phyloP scores from a whole-genome alignment of 2,329 filamentous ascomycete genomes.

The Tolypocladium tundrense region DNA sequence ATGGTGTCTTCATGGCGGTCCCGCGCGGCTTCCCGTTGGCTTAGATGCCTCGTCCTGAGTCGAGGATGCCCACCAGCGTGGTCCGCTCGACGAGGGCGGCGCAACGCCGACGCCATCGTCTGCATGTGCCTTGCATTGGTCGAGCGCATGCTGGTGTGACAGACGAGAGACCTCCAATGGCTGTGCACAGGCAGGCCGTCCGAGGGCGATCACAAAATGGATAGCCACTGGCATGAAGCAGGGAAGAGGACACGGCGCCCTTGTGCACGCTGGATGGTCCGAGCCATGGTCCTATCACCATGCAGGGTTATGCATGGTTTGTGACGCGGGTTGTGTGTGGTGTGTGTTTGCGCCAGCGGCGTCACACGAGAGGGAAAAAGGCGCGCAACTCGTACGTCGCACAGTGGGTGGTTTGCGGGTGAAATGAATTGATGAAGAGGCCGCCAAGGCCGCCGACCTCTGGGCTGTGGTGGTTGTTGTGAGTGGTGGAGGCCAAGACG shows the following conservation, averaged over 20 bases:
- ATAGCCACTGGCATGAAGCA: neutral
- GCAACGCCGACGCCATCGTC: conserved; percentile 3
- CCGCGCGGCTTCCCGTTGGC: neutral
- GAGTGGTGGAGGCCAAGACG: conserved; percentile 1
- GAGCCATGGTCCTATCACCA: conserved; percentile 17
- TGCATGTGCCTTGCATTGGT: conserved; percentile 11
- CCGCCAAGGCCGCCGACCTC: conserved; percentile 2
- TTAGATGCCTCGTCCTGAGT: neutral
- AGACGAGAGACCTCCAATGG: conserved; percentile 3
- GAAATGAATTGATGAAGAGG: neutral
- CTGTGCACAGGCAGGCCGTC: conserved; percentile 6
- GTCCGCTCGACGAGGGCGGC: neutral
- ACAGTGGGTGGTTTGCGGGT: neutral
- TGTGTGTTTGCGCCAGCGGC: conserved; percentile 7
- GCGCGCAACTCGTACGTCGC: conserved; percentile 1
- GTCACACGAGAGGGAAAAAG: neutral
- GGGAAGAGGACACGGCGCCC: conserved; percentile 6
- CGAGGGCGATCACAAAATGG: neutral
- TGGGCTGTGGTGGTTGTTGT: neutral
- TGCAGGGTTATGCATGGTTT: conserved; percentile 23
- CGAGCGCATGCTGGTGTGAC: conserved; percentile 6
- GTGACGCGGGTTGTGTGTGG: conserved; percentile 23
- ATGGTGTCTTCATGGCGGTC: neutral
- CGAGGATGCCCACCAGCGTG: neutral
- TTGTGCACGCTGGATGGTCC: conserved; percentile 13